Percentiles rank a stretch among this genome's conserved stretches.
These are phyloP conservation scores for Tetratostichococcus sp. DNA, from an alignment of 139 green algal species.

Conservation along the genomic window DNA sequence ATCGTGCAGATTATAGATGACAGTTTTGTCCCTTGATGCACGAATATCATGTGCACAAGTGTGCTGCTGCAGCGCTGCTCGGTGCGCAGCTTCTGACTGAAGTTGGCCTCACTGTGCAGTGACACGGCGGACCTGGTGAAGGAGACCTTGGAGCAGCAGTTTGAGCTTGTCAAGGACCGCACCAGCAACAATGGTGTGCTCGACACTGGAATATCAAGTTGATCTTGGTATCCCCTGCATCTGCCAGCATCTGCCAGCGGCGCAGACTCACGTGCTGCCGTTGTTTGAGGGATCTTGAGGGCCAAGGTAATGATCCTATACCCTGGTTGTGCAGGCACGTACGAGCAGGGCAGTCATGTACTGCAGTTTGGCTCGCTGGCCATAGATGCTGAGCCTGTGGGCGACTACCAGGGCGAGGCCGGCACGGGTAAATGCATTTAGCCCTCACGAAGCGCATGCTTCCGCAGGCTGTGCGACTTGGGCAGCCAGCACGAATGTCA, in stretches of 20 bases:
- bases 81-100: too few species aligned
- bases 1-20: too few species aligned
- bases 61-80: too few species aligned
- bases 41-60: too few species aligned
- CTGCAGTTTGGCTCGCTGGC: conserved; percentile 74
- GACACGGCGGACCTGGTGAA: conserved; percentile 61
- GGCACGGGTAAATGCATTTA: conserved; percentile 22
- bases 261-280: too few species aligned
- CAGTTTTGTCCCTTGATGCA: too few species aligned
- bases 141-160: conserved; percentile 87
- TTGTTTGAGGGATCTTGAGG: too few species aligned
- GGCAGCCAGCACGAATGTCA: too few species aligned
- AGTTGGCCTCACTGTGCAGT: too few species aligned
- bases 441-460: background rate
- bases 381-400: conserved; percentile 62
- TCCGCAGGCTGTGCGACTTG: background rate
- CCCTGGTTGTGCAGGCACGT: background rate
- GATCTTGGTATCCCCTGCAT: too few species aligned
- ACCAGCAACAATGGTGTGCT: conserved; percentile 67
- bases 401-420: conserved; percentile 59
- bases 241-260: conserved; percentile 9
- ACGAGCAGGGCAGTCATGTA: conserved; percentile 60
- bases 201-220: too few species aligned
- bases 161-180: conserved; percentile 63
- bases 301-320: too few species aligned